Base-by-base conservation (phyloP, 805 yeast genomes). In the Candida xyloterini region DNA sequence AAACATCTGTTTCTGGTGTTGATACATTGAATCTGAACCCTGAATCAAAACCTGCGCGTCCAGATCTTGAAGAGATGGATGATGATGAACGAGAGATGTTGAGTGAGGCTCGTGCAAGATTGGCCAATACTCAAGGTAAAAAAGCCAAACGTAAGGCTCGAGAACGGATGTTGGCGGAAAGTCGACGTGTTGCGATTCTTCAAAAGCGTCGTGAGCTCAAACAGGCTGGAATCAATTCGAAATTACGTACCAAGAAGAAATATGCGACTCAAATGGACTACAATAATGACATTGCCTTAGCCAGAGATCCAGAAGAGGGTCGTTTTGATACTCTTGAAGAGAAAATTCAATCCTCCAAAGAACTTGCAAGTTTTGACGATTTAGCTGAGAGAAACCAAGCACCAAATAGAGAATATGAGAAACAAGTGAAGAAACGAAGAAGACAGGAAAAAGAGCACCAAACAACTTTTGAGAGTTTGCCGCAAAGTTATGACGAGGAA, bases 31-130 rank as follows among this genome's bases (percentile, higher is more conserved):
- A 83, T 51, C 66, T 84, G 13, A 70, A 78, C 47, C 84, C 90
- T 0, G 96, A 90, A 55, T 73, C 85, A 16, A 76, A 75, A 43
- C 87, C 87, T 2, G 91, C 96, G 0, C 71, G 76, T 44, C 95
- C 95, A 0, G 95, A 88, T 63, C 77, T 79, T 2, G 80, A 76
- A 10, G 85, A 81, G 20, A 66, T 88, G 71, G 90, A 81, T 42
- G 96, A 88, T 30, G 96, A 87, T 43, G 96, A 91, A 53, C 66
- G 75, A 41, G 97, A 91, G 59, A 88, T 90, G 96, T 62, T 90
- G 7, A 78, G 87, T n/a, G 99, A 93, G 57, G 99, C 99, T 1
- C 74, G 83, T 33, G 95, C 96, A 1, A 74, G 99, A 51, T 66
- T 91, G 47, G 86, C 95, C 10, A 90, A 88, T 53, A 89, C 97